Evolutionary conservation across 2,329 filamentous ascomycete species (phyloP), one percentile per base, ranked within the genome.

Genomic region (Ophiobolus disseminans): DNA sequence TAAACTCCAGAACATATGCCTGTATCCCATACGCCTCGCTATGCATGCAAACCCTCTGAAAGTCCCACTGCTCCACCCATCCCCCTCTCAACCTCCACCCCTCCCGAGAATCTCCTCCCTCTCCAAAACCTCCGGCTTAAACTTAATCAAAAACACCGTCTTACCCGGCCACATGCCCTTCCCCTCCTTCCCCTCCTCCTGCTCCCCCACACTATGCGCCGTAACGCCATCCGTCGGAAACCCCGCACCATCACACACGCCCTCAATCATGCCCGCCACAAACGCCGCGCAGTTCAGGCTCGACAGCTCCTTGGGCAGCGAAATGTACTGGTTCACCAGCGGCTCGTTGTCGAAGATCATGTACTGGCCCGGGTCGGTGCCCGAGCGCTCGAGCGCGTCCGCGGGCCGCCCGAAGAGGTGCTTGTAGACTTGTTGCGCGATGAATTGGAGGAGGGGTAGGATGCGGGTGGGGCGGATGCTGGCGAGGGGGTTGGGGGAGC

Each of bases 271-370:
- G 14, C 94, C 94, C 1, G 94, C 94, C 16, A 96, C 91, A 70
- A 90, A 99, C 8, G 94, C 94, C 14, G 93, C 94, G 75, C 93
- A 97, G 74, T 97, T 97, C 67, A 99, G 81, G 82, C 94, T 90
- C 75, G 84, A 91, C 90, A 99, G 96, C 76, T 99, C 94, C 67
- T 88, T 88, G 13, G 94, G 94, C 43, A 97, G 88, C 64, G 86
- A 91, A 69, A 99, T 89, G 77, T 94, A 97, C 55, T 88, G 87
- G 75, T 97, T 97, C 30, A 97, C 93, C 40, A 97, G 81, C 17
- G 94, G 94, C 72, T 97, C 94, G 76, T 99, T 97, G 77, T 99
- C 94, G 65, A 92, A 90, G 65, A 99, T 94, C 93, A 99, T 97
- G 80, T 97, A 99, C 78, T 97, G 93, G 63, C 94, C 91, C 7